These are phyloP conservation scores for Puccinia triticina DNA, from an alignment of 1,284 basidiomycete species.

Conservation along the genomic window DNA sequence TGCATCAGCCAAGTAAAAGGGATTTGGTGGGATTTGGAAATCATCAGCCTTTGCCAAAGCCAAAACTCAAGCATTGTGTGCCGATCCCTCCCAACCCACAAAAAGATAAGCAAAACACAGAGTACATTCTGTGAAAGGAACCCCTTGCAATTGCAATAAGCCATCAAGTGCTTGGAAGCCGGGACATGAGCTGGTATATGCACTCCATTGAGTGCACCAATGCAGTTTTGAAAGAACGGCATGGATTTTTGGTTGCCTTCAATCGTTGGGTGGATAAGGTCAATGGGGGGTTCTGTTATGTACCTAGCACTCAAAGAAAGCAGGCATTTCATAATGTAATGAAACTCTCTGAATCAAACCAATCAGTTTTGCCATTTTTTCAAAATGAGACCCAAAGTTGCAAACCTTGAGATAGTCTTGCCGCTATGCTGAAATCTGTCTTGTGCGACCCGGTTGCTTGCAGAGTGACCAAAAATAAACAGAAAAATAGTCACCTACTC, in stretches of 20 bases:
- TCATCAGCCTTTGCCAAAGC: slow-evolving; percentile 58
- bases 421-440: background rate
- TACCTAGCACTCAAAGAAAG: background rate
- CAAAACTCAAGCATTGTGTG: slow-evolving; percentile 57
- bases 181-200: slow-evolving; percentile 50
- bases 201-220: background rate
- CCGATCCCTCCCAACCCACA: slow-evolving; percentile 61
- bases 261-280: background rate
- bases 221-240: slow-evolving; percentile 55
- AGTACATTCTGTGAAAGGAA: slow-evolving; percentile 57
- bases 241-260: slow-evolving; percentile 42
- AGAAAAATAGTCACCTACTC: background rate
- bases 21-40: slow-evolving; percentile 54
- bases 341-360: background rate
- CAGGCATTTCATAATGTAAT: background rate
- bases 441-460: background rate
- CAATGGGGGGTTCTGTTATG: background rate
- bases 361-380: background rate
- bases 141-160: slow-evolving; percentile 58
- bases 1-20: slow-evolving; percentile 10
- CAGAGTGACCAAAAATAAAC: background rate
- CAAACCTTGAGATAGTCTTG: background rate
- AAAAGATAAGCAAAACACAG: slow-evolving; percentile 60
- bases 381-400: background rate
- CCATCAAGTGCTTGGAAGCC: slow-evolving; percentile 35